A percentile compares a stretch with the other conserved stretches of the same genome.
phyloP scores from a whole-genome alignment of 2,329 filamentous ascomycete genomes.

The Proliferodiscus dingleyae region DNA sequence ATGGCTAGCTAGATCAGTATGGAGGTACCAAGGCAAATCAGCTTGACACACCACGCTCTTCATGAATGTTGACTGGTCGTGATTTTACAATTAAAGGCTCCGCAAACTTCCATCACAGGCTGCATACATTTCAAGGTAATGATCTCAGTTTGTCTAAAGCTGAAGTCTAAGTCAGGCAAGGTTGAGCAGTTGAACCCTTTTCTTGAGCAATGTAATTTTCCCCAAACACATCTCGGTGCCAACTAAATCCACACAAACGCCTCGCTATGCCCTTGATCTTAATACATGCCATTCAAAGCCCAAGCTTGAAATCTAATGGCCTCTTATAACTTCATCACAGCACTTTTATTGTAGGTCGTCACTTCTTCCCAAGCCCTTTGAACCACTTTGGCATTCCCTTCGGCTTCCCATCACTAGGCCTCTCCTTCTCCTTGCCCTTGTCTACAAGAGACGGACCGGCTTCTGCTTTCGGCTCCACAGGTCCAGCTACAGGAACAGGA shows the following conservation, averaged over 20 bases:
- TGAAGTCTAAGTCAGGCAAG: too few relatives aligned
- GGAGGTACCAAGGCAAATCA: conserved; percentile 14
- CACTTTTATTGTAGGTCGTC: conserved; percentile 16
- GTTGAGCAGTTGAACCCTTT: too few relatives aligned
- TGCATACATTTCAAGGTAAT: too few relatives aligned
- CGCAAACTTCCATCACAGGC: too few relatives aligned
- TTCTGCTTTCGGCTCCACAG: conserved; percentile 37
- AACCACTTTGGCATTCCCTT: conserved; percentile 63
- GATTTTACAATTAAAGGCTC: too few relatives aligned
- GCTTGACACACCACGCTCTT: too few relatives aligned
- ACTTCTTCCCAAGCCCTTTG: conserved; percentile 69
- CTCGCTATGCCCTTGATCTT: conserved; percentile 23
- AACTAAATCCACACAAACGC: conserved; percentile 15
- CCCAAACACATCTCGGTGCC: not conserved
- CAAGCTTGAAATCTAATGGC: not conserved
- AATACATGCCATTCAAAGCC: conserved; percentile 8
- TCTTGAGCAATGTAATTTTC: too few relatives aligned
- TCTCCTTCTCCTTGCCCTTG: conserved; percentile 28
- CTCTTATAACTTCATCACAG: conserved; percentile 3
- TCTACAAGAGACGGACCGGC: conserved; percentile 28
- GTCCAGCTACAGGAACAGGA: conserved; percentile 54
- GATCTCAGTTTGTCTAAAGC: too few relatives aligned
- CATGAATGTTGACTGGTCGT: too few relatives aligned
- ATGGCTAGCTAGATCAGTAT: conserved; percentile 15
- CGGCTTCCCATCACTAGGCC: conserved; percentile 31